A percentile compares a stretch with the other conserved stretches of the same genome.
Evolutionary conservation across 1,284 basidiomycete species (phyloP).

Genomic region (Blastosporella zonata): DNA sequence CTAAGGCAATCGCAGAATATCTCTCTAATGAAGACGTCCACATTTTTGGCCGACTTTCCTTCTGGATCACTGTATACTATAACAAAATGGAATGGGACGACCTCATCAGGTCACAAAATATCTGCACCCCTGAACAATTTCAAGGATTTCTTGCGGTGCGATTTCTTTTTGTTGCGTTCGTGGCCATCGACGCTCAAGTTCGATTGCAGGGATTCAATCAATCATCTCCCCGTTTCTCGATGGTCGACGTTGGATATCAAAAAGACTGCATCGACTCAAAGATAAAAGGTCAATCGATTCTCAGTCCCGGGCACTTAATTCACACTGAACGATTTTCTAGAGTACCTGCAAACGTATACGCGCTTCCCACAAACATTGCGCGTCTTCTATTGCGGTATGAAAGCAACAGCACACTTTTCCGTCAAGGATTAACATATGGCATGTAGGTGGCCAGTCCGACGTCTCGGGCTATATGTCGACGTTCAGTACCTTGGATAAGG

Average conservation of each 20-base stretch:
- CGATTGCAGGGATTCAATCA: constrained; percentile 59
- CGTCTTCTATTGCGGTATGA: constrained; percentile 67
- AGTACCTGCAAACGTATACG: constrained; percentile 72
- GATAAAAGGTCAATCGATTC: constrained; percentile 56
- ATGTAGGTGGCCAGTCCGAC: constrained; percentile 30
- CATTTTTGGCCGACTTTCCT: constrained; percentile 56
- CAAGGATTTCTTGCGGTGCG: constrained; percentile 55
- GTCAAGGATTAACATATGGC: constrained; percentile 1
- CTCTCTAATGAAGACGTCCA: constrained; percentile 57
- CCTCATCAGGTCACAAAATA: constrained; percentile 44
- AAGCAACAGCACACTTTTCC: constrained; percentile 11
- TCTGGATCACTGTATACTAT: constrained; percentile 71
- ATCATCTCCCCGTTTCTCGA: constrained; percentile 62
- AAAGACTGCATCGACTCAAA: constrained; percentile 67
- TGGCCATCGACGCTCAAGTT: constrained; percentile 1
- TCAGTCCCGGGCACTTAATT: not conserved
- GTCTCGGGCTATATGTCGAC: constrained; percentile 37
- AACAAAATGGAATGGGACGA: constrained; percentile 56
- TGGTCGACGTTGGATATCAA: constrained; percentile 70
- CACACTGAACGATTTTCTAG: constrained; percentile 33
- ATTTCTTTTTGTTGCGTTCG: constrained; percentile 3
- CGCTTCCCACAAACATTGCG: constrained; percentile 72
- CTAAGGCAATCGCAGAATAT: constrained; percentile 61
- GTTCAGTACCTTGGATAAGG: constrained; percentile 52
- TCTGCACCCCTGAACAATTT: constrained; percentile 63